Conservation (phyloP, 768 basidiomycete genomes). For the Mycena alexandri region DNA sequence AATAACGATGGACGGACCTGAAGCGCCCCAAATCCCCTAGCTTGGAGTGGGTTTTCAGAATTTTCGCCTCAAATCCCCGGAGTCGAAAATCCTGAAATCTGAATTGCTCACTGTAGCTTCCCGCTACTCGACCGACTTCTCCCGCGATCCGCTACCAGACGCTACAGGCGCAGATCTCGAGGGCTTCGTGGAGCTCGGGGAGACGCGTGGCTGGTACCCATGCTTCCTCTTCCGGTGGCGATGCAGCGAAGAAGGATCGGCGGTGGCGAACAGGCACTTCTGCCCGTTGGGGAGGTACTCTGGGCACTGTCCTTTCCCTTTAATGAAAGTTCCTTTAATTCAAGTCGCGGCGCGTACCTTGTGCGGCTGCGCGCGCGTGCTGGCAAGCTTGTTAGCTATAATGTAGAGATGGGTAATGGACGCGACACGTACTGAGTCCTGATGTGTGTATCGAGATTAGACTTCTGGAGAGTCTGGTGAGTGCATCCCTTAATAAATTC, state of each 20-base stretch:
- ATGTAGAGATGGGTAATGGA: too few relatives aligned
- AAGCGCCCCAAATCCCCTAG: too few relatives aligned
- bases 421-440: constrained; percentile 27
- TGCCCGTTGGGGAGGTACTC: constrained; percentile 26
- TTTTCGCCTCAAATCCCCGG: too few relatives aligned
- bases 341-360: neutral
- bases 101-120: too few relatives aligned
- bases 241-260: constrained; percentile 30
- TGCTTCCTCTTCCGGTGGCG: constrained; percentile 34
- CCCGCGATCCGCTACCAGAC: constrained; percentile 25
- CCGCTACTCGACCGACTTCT: constrained; percentile 17
- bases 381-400: neutral
- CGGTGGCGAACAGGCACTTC: constrained; percentile 27
- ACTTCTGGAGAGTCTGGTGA: constrained; percentile 31
- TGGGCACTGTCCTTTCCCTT: constrained; percentile 8
- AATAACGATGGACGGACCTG: too few relatives aligned
- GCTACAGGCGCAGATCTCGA: constrained; percentile 6
- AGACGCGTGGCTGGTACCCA: constrained; percentile 9
- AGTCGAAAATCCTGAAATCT: too few relatives aligned
- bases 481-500: constrained; percentile 9
- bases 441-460: constrained; percentile 34
- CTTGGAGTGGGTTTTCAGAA: too few relatives aligned
- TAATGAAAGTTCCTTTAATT: too few relatives aligned
- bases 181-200: neutral
- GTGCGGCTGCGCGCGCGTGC: constrained; percentile 21